Percentiles rank a stretch among this genome's conserved stretches.
Conservation (phyloP, 2,329 filamentous ascomycete species). For the Aspergillus tamarii region DNA sequence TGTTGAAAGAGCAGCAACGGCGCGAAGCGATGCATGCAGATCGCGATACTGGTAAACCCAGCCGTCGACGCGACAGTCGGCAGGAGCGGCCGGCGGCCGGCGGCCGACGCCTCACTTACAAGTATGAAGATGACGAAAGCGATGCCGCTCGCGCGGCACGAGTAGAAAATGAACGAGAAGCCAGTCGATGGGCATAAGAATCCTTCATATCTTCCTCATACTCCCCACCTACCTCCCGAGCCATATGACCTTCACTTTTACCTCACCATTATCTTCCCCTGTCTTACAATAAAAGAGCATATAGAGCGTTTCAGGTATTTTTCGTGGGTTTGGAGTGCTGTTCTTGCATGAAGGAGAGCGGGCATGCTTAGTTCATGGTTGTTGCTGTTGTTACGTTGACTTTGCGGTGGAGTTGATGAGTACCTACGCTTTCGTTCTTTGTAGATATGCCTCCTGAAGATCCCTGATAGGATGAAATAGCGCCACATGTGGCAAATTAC, state of each 20-base stretch:
- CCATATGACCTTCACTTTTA: background rate
- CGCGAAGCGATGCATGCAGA: constrained; percentile 54
- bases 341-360: constrained; percentile 1
- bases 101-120: constrained; percentile 50
- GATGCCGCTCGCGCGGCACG: constrained; percentile 38
- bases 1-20: constrained; percentile 68
- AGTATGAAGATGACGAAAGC: constrained; percentile 52
- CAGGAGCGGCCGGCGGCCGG: constrained; percentile 33
- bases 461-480: background rate
- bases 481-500: background rate
- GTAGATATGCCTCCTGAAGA: constrained; percentile 2
- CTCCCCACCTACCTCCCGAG: background rate
- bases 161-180: constrained; percentile 45
- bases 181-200: constrained; percentile 32
- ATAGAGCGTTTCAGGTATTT: constrained; percentile 1
- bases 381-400: background rate
- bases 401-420: constrained; percentile 2
- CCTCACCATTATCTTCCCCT: background rate
- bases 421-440: constrained; percentile 5
- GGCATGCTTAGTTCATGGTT: background rate
- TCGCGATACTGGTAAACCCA: constrained; percentile 29
- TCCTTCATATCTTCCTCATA: background rate
- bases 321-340: background rate
- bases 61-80: constrained; percentile 39
- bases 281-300: constrained; percentile 4